Percentiles rank a stretch among this genome's conserved stretches.
Conservation (phyloP, 2,329 filamentous ascomycete genomes). For the Colletotrichum aenigma region DNA sequence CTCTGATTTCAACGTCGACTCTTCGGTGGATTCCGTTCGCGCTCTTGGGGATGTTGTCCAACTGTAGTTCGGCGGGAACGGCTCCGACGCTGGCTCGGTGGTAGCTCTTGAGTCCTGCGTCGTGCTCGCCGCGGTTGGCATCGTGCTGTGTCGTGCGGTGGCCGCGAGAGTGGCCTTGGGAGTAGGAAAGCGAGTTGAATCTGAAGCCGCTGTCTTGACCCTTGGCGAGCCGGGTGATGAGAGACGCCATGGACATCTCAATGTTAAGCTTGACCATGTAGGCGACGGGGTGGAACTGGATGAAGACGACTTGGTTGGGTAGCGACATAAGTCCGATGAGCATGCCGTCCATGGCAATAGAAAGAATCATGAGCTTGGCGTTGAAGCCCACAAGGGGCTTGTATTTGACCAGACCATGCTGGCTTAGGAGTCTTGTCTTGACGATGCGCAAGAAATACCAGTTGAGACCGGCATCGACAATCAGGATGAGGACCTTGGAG, state of each 20-base stretch:
- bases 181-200: constrained; percentile 15
- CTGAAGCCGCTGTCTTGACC: constrained; percentile 2
- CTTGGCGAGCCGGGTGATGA: constrained; percentile 42
- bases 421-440: constrained; percentile 48
- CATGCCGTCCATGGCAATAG: constrained; percentile 50
- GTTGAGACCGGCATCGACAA: constrained; percentile 56
- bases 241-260: constrained; percentile 57
- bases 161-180: not conserved
- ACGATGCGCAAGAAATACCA: constrained; percentile 55
- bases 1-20: constrained; percentile 3
- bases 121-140: not conserved
- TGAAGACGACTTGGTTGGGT: constrained; percentile 39
- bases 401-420: constrained; percentile 54
- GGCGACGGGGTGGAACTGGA: constrained; percentile 56
- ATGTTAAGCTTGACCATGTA: constrained; percentile 61
- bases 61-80: not conserved
- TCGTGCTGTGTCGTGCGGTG: not conserved
- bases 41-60: not conserved
- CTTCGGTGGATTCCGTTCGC: not conserved
- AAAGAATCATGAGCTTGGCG: constrained; percentile 51
- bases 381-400: constrained; percentile 54
- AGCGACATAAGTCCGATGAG: constrained; percentile 39
- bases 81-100: not conserved
- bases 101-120: not conserved
- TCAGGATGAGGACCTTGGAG: constrained; percentile 55